These are phyloP conservation scores for Coemansia sp. DNA, from an alignment of 192 early-diverging fungal genomes.

Conservation along the genomic window DNA sequence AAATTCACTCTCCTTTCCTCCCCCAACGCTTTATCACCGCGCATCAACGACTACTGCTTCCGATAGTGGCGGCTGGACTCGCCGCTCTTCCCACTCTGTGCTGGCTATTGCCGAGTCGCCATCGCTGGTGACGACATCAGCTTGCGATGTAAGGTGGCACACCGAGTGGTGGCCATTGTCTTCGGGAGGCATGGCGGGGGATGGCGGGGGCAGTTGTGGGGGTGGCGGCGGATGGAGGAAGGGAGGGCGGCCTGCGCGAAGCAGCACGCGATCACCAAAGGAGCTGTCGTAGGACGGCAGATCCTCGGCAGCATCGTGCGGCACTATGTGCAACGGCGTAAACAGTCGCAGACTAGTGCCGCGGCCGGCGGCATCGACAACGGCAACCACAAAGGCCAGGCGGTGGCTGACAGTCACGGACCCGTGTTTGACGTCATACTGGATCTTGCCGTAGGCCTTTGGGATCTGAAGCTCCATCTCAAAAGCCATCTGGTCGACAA, in stretches of 20 bases:
- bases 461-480: constrained; percentile 51
- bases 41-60: too few species aligned
- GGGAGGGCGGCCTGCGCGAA: constrained; percentile 4
- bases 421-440: constrained; percentile 51
- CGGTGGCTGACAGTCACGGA: constrained; percentile 50
- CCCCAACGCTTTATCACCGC: too few species aligned
- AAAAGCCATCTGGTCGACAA: constrained; percentile 50
- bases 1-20: too few species aligned
- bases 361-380: constrained; percentile 42
- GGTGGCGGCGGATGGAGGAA: not conserved
- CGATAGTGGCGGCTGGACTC: too few species aligned
- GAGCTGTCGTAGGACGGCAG: constrained; percentile 44
- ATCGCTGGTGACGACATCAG: not conserved
- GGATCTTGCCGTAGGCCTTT: constrained; percentile 46
- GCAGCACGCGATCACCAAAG: constrained; percentile 46
- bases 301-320: constrained; percentile 31
- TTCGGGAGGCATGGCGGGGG: too few species aligned
- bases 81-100: not conserved
- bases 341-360: constrained; percentile 50
- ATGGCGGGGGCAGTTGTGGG: not conserved
- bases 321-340: constrained; percentile 53
- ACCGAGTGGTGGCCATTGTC: too few species aligned
- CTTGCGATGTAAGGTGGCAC: too few species aligned
- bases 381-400: constrained; percentile 49
- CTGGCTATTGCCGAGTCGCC: constrained; percentile 4